Evolutionary conservation across 306 rosid species (phyloP).

Genomic region (Gleditsia sinensis): DNA sequence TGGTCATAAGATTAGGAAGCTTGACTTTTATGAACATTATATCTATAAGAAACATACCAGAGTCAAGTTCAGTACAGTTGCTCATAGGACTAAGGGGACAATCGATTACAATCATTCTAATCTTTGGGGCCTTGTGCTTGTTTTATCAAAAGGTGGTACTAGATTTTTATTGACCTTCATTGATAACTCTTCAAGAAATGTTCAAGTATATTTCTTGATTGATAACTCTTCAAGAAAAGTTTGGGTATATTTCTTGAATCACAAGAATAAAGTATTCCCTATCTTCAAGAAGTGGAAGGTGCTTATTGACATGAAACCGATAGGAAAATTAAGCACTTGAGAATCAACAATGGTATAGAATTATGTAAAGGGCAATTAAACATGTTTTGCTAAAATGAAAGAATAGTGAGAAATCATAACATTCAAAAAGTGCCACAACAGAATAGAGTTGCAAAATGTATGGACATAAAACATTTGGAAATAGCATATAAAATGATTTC

Average conservation of each 20-base stretch:
- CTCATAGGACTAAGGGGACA: not conserved
- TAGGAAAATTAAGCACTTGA: not conserved
- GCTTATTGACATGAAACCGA: no score
- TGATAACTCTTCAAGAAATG: not conserved
- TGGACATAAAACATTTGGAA: not conserved
- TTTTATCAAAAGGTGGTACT: not conserved
- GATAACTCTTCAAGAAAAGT: not conserved
- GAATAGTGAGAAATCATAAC: not conserved
- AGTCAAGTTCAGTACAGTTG: not conserved
- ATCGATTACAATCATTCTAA: not conserved
- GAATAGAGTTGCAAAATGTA: not conserved
- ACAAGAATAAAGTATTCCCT: no score
- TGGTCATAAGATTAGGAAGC: not conserved
- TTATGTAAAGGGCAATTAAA: not conserved
- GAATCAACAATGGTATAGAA: not conserved
- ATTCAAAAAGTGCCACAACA: not conserved
- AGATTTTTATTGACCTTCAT: no score
- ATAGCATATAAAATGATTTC: not conserved
- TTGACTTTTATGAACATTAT: no score
- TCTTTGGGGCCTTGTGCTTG: not conserved
- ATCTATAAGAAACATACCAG: not conserved
- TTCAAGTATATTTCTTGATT: not conserved
- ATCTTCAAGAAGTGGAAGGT: no score
- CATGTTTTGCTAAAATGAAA: not conserved
- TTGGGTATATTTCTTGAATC: no score